Percentiles rank a stretch among this genome's conserved stretches.
Conservation (phyloP, 768 basidiomycete genomes). For the Phanerochaete carnosa region DNA sequence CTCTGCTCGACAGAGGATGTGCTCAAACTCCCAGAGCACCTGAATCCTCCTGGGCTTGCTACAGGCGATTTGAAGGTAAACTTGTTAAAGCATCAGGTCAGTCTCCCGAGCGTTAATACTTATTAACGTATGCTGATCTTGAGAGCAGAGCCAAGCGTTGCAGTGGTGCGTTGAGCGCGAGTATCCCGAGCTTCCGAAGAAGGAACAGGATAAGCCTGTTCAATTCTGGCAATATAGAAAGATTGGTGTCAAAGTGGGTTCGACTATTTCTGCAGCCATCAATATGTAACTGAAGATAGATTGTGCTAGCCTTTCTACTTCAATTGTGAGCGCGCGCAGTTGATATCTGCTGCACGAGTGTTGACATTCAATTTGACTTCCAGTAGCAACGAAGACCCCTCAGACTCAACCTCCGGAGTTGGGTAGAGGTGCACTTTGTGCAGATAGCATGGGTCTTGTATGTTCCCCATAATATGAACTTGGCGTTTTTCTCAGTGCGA, state of each 20-base stretch:
- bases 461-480: constrained; percentile 15
- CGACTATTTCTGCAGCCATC: not conserved
- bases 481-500: not conserved
- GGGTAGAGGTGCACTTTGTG: constrained; percentile 83
- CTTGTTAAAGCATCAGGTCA: constrained; percentile 79
- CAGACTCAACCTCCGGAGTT: constrained; percentile 61
- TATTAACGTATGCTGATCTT: not conserved
- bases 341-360: not conserved
- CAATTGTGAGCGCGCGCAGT: constrained; percentile 26
- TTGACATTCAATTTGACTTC: constrained; percentile 1
- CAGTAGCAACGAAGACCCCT: constrained; percentile 81
- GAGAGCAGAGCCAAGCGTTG: constrained; percentile 68
- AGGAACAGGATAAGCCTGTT: constrained; percentile 65
- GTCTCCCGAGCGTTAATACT: not conserved
- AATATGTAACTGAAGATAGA: not conserved
- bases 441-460: constrained; percentile 84
- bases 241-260: constrained; percentile 48
- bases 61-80: constrained; percentile 69
- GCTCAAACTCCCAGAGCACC: constrained; percentile 64
- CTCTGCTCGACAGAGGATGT: constrained; percentile 70
- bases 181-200: constrained; percentile 70
- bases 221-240: constrained; percentile 86
- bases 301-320: constrained; percentile 32
- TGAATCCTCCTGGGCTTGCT: constrained; percentile 65
- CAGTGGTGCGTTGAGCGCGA: constrained; percentile 85